Evolutionary conservation across 2,329 filamentous ascomycete species (phyloP), one percentile per base, ranked within the genome.

Genomic region (Ciborinia camelliae): DNA sequence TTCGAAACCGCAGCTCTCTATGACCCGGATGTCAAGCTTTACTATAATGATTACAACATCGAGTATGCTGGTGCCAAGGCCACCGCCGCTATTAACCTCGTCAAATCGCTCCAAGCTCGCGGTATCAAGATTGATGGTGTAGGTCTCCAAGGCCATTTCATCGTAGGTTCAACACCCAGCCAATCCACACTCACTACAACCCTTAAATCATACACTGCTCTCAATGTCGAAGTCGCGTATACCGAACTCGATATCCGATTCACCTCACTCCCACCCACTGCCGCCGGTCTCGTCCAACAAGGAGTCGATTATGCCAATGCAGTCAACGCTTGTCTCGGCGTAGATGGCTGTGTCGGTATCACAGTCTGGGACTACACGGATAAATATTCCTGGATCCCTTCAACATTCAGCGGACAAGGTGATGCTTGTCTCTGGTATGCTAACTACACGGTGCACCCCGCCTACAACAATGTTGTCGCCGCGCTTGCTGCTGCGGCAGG

Each of bases 221-320:
- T 83, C 1, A 80, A 80, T 4, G 76, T 86, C 6, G 85, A 88
- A 68, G 82, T 86, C 12, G 84, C 84, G 9, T 81, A 85, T 74
- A 88, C 86, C 1, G 86, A 89, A 76, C 77, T 88, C 20, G 86
- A 88, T 71, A 83, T 88, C 67, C 79, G 85, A 37, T 80, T 82
- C 63, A 60, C 63, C 2, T 73, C 71, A 6, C 73, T 86, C 15
- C 83, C 85, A 0, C 74, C 80, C 4, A 79, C 75, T 4, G 71
- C 73, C 1, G 71, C 76, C 1, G 77, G 77, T 37, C 73, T 79
- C 23, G 72, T 74, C 20, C 77, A 78, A 32, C 84, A 87, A 75
- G 79, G 79, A 0, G 70, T 71, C 23, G 81, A 83, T 53, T 86
- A 84, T 66, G 78, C 63, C 37, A 73, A 69, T 37, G 68, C 69